Evolutionary conservation across 495 filamentous ascomycete genomes (phyloP).

Genomic region (Platismatia glauca): DNA sequence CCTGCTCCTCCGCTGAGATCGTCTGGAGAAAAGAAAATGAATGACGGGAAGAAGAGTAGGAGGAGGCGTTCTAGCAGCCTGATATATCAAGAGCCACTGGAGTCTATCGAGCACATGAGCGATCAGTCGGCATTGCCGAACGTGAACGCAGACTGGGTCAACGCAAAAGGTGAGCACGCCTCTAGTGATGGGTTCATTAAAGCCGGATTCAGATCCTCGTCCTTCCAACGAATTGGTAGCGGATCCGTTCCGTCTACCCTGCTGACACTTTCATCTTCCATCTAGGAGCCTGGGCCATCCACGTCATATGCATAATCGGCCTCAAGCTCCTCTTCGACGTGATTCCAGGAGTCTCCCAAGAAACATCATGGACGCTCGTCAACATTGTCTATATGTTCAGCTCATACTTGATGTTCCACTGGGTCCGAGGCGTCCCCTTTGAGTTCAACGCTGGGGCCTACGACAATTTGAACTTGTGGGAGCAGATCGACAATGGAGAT

Average conservation of each 20-base stretch:
- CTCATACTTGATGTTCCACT: slow-evolving; percentile 99
- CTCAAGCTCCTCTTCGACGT: slow-evolving; percentile 96
- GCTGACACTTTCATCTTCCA: background rate
- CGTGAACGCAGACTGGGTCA: slow-evolving; percentile 96
- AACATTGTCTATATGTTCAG: slow-evolving; percentile 99
- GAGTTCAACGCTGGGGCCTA: slow-evolving; percentile 99
- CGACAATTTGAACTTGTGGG: slow-evolving; percentile 99
- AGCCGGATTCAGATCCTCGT: too few relatives aligned
- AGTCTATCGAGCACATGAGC: slow-evolving; percentile 90
- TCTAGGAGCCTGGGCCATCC: slow-evolving; percentile 92
- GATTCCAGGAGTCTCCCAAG: slow-evolving; percentile 87
- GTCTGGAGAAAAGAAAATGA: slow-evolving; percentile 43
- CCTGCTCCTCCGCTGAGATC: slow-evolving; percentile 47
- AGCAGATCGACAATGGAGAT: slow-evolving; percentile 98
- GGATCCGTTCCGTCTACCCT: background rate
- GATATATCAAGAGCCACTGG: slow-evolving; percentile 88
- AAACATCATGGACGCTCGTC: slow-evolving; percentile 96
- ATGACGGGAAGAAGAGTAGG: slow-evolving; percentile 54
- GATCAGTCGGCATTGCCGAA: slow-evolving; percentile 94
- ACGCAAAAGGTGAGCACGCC: slow-evolving; percentile 75
- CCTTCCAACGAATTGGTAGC: too few relatives aligned
- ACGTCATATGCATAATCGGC: slow-evolving; percentile 77
- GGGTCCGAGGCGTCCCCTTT: slow-evolving; percentile 93
- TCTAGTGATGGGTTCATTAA: background rate
- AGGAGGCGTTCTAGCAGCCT: slow-evolving; percentile 89